Evolutionary conservation across 2,329 filamentous ascomycete species (phyloP).

Genomic region (Ophiostoma ips): DNA sequence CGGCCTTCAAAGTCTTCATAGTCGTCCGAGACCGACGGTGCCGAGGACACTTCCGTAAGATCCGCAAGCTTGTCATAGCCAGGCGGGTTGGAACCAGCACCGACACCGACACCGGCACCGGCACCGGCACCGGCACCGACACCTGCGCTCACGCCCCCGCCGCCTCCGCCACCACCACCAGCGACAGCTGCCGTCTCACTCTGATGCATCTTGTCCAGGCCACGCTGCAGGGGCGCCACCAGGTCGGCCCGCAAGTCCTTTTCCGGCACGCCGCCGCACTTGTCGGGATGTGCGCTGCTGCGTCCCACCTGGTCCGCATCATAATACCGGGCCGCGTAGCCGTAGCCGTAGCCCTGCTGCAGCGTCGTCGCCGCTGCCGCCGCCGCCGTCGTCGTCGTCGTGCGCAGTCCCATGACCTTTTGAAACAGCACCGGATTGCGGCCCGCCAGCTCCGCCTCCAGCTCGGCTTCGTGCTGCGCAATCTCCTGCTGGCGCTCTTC

Average conservation of each 20-base stretch:
- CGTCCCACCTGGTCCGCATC: slow-evolving; percentile 5
- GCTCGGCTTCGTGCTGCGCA: slow-evolving; percentile 30
- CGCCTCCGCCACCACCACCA: neutral
- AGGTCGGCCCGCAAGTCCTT: slow-evolving; percentile 17
- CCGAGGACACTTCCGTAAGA: neutral
- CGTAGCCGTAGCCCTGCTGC: neutral
- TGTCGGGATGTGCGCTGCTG: slow-evolving; percentile 2
- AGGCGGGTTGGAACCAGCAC: neutral
- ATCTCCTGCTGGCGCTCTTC: slow-evolving; percentile 28
- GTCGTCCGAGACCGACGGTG: slow-evolving; percentile 14
- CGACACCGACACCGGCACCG: no score
- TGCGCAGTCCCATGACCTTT: slow-evolving; percentile 27
- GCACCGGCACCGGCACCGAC: neutral
- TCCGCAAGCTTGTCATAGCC: slow-evolving; percentile 14
- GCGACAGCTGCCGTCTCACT: slow-evolving; percentile 1
- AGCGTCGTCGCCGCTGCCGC: slow-evolving; percentile 1
- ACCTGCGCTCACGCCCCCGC: no score
- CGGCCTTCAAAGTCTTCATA: slow-evolving; percentile 27
- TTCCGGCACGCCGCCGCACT: slow-evolving; percentile 5
- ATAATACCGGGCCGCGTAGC: neutral
- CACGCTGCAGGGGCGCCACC: slow-evolving; percentile 20
- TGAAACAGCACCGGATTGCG: slow-evolving; percentile 31
- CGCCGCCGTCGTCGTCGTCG: no score
- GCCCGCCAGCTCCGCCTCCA: slow-evolving; percentile 35
- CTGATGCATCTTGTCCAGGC: slow-evolving; percentile 21